These are phyloP conservation scores for Saksenaea oblongispora DNA, from an alignment of 371 early-diverging fungal species.

Conservation along the genomic window DNA sequence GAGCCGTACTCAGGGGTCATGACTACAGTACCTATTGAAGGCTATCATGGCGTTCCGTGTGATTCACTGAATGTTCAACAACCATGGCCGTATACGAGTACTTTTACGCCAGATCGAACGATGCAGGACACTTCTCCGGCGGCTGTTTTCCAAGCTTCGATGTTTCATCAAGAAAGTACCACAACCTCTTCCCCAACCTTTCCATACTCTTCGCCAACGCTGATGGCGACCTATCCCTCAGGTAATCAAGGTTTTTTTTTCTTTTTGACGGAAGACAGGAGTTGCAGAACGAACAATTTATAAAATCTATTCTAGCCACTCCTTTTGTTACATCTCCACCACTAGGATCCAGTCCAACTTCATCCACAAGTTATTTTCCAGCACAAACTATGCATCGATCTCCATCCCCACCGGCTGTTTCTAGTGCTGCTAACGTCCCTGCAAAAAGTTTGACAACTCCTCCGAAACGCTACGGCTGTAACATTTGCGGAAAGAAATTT, in stretches of 20 bases:
- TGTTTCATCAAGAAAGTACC: background rate
- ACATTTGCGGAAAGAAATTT: constrained; percentile 56
- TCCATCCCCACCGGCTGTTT: background rate
- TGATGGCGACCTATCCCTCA: too few relatives aligned
- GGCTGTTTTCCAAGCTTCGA: background rate
- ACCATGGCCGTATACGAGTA: background rate
- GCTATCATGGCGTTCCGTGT: background rate
- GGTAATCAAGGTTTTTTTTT: too few relatives aligned
- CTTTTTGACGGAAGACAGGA: background rate
- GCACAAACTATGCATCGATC: background rate
- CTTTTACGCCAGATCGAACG: background rate
- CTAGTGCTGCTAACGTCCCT: background rate
- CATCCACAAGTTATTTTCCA: background rate
- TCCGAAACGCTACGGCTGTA: constrained; percentile 43
- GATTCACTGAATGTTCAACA: background rate
- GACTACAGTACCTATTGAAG: background rate
- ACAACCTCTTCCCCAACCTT: background rate
- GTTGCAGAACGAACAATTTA: background rate
- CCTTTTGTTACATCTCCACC: background rate
- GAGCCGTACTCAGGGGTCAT: background rate
- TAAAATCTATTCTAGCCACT: background rate
- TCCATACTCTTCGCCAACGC: background rate
- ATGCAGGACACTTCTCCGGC: constrained; percentile 4
- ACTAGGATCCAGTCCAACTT: background rate
- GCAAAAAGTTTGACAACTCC: constrained; percentile 12